Percentiles rank a stretch among this genome's conserved stretches.
phyloP scores from a whole-genome alignment of 805 yeast genomes.

The Dipodascopsis tothii region DNA sequence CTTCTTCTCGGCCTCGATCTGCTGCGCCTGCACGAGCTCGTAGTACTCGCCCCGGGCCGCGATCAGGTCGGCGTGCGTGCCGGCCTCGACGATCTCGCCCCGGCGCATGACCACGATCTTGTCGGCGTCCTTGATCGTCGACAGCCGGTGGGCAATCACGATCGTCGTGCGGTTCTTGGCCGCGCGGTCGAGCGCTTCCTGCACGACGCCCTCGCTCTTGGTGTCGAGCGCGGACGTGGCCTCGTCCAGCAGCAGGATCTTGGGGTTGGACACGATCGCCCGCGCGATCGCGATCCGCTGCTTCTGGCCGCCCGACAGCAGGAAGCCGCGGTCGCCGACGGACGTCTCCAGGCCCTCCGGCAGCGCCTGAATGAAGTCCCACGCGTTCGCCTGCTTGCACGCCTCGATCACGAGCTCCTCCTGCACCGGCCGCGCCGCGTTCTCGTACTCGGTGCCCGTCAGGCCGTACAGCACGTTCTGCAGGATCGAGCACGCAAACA shows the following conservation, averaged over 20 bases:
- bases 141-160: constrained; percentile 47
- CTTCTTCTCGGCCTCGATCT: constrained; percentile 9
- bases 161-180: constrained; percentile 38
- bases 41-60: constrained; percentile 24
- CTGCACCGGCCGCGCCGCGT: constrained; percentile 34
- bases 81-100: constrained; percentile 41
- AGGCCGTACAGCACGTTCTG: constrained; percentile 78
- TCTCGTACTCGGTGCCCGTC: constrained; percentile 25
- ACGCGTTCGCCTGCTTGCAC: constrained; percentile 45
- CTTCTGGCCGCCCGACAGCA: constrained; percentile 61
- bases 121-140: constrained; percentile 45
- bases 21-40: constrained; percentile 28
- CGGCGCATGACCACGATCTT: constrained; percentile 39
- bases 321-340: constrained; percentile 51
- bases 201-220: constrained; percentile 52
- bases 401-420: constrained; percentile 37
- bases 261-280: constrained; percentile 48
- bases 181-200: constrained; percentile 40
- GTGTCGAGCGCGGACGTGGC: constrained; percentile 64
- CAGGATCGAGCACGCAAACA: constrained; percentile 70
- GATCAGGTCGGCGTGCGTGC: constrained; percentile 32
- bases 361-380: constrained; percentile 41
- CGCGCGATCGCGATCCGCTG: constrained; percentile 62
- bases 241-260: constrained; percentile 52
- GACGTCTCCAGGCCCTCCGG: constrained; percentile 45